These are phyloP conservation scores for Galerina marginata DNA, from an alignment of 768 basidiomycete species.

Conservation along the genomic window DNA sequence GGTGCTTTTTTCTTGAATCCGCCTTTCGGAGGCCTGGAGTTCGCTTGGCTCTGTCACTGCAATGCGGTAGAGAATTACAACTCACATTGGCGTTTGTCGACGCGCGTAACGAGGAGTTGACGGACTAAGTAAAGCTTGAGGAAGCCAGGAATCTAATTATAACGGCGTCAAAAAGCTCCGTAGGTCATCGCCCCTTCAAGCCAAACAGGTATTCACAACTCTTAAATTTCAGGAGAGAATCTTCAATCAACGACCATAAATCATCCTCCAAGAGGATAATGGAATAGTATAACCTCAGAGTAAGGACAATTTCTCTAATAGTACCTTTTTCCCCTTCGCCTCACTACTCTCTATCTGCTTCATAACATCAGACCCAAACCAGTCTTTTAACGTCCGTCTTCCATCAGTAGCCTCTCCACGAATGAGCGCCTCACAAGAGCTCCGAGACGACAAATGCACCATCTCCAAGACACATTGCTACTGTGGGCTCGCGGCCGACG, in stretches of 20 bases:
- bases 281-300: slow-evolving; percentile 27
- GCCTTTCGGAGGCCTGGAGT: slow-evolving; percentile 50
- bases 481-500: slow-evolving; percentile 55
- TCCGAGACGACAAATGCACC: slow-evolving; percentile 82
- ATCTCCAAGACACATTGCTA: slow-evolving; percentile 62
- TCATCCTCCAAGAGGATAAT: neutral
- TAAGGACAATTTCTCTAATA: slow-evolving; percentile 59
- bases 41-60: neutral
- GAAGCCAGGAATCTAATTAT: too few species aligned
- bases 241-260: too few species aligned
- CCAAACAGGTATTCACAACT: too few species aligned
- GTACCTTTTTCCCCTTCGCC: slow-evolving; percentile 73
- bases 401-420: slow-evolving; percentile 41
- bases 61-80: neutral
- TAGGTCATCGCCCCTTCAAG: too few species aligned
- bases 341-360: slow-evolving; percentile 56
- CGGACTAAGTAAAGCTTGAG: too few species aligned
- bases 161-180: too few species aligned
- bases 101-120: neutral
- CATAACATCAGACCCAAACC: slow-evolving; percentile 59
- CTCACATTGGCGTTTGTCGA: neutral
- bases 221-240: too few species aligned
- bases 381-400: slow-evolving; percentile 52
- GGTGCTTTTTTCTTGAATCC: slow-evolving; percentile 45
- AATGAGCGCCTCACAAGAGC: slow-evolving; percentile 64